Evolutionary conservation across 768 basidiomycete genomes (phyloP).

Genomic region (Porpolomopsis calyptriformis): DNA sequence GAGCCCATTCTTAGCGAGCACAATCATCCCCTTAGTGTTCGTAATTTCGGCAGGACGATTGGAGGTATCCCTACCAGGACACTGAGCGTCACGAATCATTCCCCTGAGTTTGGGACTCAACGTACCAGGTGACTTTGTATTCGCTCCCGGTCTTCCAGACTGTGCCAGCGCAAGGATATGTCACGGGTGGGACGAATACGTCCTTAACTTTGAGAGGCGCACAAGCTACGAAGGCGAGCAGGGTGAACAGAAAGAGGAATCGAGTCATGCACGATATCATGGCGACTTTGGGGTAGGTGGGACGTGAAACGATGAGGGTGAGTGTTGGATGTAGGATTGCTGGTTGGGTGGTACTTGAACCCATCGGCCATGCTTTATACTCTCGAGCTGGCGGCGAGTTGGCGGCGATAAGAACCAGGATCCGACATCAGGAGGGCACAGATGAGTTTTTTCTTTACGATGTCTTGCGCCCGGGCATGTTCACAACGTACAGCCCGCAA

Average conservation of each 20-base stretch:
- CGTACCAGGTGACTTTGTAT: conserved; percentile 43
- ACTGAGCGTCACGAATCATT: neutral
- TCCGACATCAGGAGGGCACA: neutral
- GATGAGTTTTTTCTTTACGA: neutral
- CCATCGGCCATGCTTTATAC: too few relatives aligned
- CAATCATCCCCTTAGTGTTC: conserved; percentile 30
- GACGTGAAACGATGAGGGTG: conserved; percentile 6
- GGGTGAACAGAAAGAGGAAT: conserved; percentile 12
- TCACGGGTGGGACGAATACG: conserved; percentile 39
- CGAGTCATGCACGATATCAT: conserved; percentile 11
- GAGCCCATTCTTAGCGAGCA: conserved; percentile 23
- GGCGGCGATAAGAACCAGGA: conserved; percentile 5
- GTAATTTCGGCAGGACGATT: conserved; percentile 31
- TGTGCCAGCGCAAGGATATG: conserved; percentile 28
- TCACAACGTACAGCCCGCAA: neutral
- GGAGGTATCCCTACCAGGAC: conserved; percentile 26
- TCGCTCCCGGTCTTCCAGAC: conserved; percentile 36
- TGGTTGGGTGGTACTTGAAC: neutral
- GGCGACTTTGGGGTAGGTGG: conserved; percentile 6
- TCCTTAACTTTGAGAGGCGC: conserved; percentile 25
- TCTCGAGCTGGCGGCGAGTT: conserved; percentile 9
- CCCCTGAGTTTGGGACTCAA: neutral
- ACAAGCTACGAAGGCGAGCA: conserved; percentile 15
- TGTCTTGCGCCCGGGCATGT: neutral
- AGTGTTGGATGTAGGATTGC: conserved; percentile 4